Evolutionary conservation across 2,329 filamentous ascomycete species (phyloP).

Genomic region (Aaosphaeria pasadenensis): DNA sequence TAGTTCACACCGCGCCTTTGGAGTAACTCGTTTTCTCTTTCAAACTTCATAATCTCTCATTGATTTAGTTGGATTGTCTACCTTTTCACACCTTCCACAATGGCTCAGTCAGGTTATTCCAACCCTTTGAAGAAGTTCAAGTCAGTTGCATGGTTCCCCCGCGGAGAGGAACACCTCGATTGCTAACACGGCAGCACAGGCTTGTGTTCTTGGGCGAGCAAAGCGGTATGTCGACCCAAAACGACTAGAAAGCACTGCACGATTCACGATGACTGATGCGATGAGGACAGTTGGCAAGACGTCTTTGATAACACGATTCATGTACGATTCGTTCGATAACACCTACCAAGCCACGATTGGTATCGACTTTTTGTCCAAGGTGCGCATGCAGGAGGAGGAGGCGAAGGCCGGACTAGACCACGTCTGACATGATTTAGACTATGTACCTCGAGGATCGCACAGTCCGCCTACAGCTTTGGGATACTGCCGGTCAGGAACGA

Average conservation of each 20-base stretch:
- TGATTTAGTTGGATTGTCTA: too few relatives aligned
- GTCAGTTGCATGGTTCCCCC: constrained; percentile 46
- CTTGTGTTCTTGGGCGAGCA: constrained; percentile 97
- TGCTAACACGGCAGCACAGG: constrained; percentile 49
- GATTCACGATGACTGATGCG: constrained; percentile 10
- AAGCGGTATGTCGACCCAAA: constrained; percentile 70
- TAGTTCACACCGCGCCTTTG: too few relatives aligned
- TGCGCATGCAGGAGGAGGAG: constrained; percentile 33
- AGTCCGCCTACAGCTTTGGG: constrained; percentile 95
- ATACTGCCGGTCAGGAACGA: constrained; percentile 95
- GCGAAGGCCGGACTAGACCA: too few relatives aligned
- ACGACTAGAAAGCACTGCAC: neutral
- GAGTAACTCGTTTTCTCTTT: too few relatives aligned
- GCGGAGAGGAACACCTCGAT: constrained; percentile 19
- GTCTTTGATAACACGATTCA: constrained; percentile 96
- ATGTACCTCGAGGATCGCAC: constrained; percentile 99
- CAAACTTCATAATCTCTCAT: too few relatives aligned
- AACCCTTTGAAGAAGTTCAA: constrained; percentile 99
- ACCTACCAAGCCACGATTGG: constrained; percentile 99
- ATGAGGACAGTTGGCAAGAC: constrained; percentile 82
- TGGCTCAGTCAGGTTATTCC: constrained; percentile 86
- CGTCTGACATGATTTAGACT: constrained; percentile 55
- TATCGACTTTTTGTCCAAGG: constrained; percentile 99
- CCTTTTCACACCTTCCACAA: constrained; percentile 43
- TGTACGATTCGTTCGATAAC: constrained; percentile 99